These are phyloP conservation scores for Fusarium subtropicale DNA, from an alignment of 2,329 filamentous ascomycete species.

Conservation along the genomic window DNA sequence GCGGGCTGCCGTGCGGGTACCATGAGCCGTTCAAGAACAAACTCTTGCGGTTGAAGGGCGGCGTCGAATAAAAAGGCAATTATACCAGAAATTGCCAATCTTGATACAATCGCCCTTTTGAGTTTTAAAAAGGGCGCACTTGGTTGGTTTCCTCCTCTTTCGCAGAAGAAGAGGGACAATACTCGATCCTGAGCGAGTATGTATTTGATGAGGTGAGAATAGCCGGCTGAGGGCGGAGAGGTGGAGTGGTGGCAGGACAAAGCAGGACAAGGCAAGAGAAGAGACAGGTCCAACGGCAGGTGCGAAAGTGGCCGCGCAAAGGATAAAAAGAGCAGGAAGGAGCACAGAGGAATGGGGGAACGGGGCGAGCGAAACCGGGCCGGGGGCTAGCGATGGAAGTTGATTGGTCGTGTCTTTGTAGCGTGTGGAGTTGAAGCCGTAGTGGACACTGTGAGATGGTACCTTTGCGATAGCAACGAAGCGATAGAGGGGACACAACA, in stretches of 20 bases:
- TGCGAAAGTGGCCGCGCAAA: constrained; percentile 38
- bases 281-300: constrained; percentile 32
- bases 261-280: constrained; percentile 30
- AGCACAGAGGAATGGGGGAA: constrained; percentile 38
- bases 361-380: constrained; percentile 33
- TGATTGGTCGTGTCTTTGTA: constrained; percentile 21
- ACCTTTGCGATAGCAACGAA: constrained; percentile 28
- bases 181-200: constrained; percentile 31
- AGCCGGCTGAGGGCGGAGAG: constrained; percentile 39
- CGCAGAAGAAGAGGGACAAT: constrained; percentile 22
- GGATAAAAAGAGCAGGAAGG: constrained; percentile 39
- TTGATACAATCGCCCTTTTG: constrained; percentile 22
- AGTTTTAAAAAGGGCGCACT: not conserved
- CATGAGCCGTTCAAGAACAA: constrained; percentile 43
- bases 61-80: constrained; percentile 36
- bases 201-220: constrained; percentile 37
- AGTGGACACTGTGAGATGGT: constrained; percentile 44
- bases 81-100: constrained; percentile 27
- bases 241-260: constrained; percentile 39
- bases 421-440: constrained; percentile 31
- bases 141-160: constrained; percentile 6
- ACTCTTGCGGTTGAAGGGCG: constrained; percentile 34
- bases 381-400: constrained; percentile 12
- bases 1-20: constrained; percentile 44
- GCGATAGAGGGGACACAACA: constrained; percentile 8